phyloP scores from a whole-genome alignment of 805 yeast species.

The Wickerhamomyces kurtzmanii region DNA sequence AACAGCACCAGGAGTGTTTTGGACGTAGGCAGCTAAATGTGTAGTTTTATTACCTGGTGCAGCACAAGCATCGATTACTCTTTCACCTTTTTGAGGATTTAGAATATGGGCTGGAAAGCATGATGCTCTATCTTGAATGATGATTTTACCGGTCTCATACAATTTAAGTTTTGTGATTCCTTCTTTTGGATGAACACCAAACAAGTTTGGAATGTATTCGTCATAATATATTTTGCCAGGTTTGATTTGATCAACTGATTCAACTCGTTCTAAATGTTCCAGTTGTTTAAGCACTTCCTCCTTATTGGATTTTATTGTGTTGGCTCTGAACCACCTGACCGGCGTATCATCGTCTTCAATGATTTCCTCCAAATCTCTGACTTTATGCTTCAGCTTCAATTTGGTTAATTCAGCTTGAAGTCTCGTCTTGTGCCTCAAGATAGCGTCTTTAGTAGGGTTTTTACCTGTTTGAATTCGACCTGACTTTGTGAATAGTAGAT shows the following conservation, averaged over 20 bases:
- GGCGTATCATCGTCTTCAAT: conserved; percentile 59
- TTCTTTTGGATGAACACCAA: conserved; percentile 74
- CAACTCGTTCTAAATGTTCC: conserved; percentile 34
- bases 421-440: conserved; percentile 71
- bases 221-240: conserved; percentile 66
- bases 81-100: conserved; percentile 47
- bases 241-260: conserved; percentile 29
- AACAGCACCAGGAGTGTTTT: conserved; percentile 29
- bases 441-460: conserved; percentile 73
- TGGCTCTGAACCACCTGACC: conserved; percentile 71
- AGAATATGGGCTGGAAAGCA: conserved; percentile 91
- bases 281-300: conserved; percentile 23
- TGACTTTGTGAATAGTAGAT: conserved; percentile 59
- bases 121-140: conserved; percentile 93
- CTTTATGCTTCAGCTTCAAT: conserved; percentile 64
- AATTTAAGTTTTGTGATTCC: conserved; percentile 57
- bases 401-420: conserved; percentile 75
- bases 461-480: conserved; percentile 88
- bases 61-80: conserved; percentile 86
- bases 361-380: conserved; percentile 41
- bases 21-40: conserved; percentile 66
- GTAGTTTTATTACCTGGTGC: conserved; percentile 99
- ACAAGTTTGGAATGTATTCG: conserved; percentile 61
- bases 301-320: conserved; percentile 41
- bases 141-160: conserved; percentile 67